Base-by-base conservation (phyloP, 768 basidiomycete species). In the Cubamyces sp. region DNA sequence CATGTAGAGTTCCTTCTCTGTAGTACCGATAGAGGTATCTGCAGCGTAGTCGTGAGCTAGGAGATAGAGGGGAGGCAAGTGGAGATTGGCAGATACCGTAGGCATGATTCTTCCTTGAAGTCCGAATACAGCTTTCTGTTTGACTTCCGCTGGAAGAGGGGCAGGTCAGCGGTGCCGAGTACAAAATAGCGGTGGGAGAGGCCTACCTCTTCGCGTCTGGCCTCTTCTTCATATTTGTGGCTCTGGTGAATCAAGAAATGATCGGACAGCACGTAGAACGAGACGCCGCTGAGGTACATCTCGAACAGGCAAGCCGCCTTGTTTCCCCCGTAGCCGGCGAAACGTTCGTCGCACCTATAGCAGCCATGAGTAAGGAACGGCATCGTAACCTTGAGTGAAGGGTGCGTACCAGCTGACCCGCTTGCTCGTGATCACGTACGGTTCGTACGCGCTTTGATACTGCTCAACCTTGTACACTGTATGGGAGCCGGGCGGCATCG, bases 271-370 rank as follows among this genome's bases (percentile, higher is more conserved):
- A 96, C 91, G 70, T 88, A 92, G 74, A 86, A 94, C 23, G 87
- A 87, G 41, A 94, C 83, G 3, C 94, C 94, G 14, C 91, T 87
- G 7, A 96, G 78, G 75, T 92, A 93, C 85, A 96, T 91, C 73
- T 94, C 94, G 71, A 90, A 94, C 40, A 94, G 80, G 70, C 94
- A 95, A 11, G 94, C 93, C 1, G 94, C 94, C 73, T 96, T 96
- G 79, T 96, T 96, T 1, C 87, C 92, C 4, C 94, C 94, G 72
- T 95, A 95, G 1, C 94, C 94, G 48, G 94, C 82, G 69, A 96
- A 96, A 37, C 92, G 84, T 71, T 94, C 92, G 68, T 95, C 92
- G 69, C 93, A 95, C 92, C 92, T 93, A 30, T n/a, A 12, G 23
- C 19, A 23, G 26, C 45, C 40, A 57, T 21, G 58, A 48, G 52